phyloP scores from a whole-genome alignment of 768 basidiomycete genomes.

The Floccularia luteovirens region DNA sequence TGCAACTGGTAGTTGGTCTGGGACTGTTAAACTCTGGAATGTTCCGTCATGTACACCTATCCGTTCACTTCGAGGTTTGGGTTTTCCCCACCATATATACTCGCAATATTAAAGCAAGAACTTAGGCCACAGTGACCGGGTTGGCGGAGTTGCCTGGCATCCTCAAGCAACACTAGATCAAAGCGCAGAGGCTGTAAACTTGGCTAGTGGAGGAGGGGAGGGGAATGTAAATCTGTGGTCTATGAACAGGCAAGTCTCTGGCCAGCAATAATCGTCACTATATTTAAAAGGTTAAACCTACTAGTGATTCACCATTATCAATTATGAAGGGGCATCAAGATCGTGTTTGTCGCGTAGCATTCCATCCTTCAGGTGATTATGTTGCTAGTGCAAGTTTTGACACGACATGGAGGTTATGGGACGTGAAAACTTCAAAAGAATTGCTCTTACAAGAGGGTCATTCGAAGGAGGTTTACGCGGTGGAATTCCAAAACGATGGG shows the following conservation, averaged over 20 bases:
- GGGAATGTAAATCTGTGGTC: conserved; percentile 86
- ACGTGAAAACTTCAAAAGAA: conserved; percentile 75
- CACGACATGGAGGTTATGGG: conserved; percentile 97
- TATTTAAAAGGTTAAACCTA: conserved; percentile 5
- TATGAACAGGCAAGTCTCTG: conserved; percentile 56
- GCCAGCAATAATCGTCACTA: no score
- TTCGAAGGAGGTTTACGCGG: conserved; percentile 90
- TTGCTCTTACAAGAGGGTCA: conserved; percentile 93
- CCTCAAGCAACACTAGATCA: conserved; percentile 81
- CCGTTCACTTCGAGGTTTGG: conserved; percentile 63
- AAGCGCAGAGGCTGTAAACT: conserved; percentile 58
- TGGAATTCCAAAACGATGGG: conserved; percentile 97
- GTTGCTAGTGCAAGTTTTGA: conserved; percentile 95
- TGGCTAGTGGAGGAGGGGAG: conserved; percentile 91
- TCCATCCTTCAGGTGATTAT: conserved; percentile 93
- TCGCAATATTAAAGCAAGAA: conserved; percentile 7
- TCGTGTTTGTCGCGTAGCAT: conserved; percentile 89
- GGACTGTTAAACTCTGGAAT: conserved; percentile 92
- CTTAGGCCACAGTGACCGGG: conserved; percentile 79
- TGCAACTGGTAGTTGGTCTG: conserved; percentile 95
- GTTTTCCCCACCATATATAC: not conserved
- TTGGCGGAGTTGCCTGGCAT: conserved; percentile 98
- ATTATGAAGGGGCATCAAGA: conserved; percentile 84
- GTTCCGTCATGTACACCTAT: conserved; percentile 84
- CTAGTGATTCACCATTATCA: conserved; percentile 80